A percentile compares a stretch with the other conserved stretches of the same genome.
phyloP scores from a whole-genome alignment of 306 rosid genomes.

The Benincasa hispida region DNA sequence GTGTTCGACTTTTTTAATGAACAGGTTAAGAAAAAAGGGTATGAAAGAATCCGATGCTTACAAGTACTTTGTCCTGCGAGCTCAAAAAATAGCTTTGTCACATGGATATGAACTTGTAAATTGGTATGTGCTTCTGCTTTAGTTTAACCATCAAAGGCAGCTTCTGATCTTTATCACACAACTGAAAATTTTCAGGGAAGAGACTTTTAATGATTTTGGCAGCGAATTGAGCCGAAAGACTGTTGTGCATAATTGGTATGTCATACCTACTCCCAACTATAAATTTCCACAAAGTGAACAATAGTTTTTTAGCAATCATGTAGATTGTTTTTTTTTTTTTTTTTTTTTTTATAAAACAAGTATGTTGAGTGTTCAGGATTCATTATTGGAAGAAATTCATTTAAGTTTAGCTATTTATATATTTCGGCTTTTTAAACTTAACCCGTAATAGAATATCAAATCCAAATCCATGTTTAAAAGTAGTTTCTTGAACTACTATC shows the following conservation, averaged over 20 bases:
- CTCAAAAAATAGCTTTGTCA: constrained; percentile 28
- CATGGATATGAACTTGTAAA: constrained; percentile 33
- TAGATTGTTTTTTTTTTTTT: neutral
- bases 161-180: neutral
- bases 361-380: neutral
- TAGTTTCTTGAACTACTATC: neutral
- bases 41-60: constrained; percentile 23
- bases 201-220: constrained; percentile 33
- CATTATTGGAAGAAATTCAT: neutral
- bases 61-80: constrained; percentile 29
- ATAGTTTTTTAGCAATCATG: neutral
- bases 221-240: constrained; percentile 26
- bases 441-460: neutral
- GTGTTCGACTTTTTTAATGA: neutral
- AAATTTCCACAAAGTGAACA: neutral
- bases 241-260: constrained; percentile 39
- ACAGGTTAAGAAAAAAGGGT: constrained; percentile 20
- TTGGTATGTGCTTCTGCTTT: constrained; percentile 18
- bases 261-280: neutral
- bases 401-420: neutral
- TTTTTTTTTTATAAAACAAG: neutral
- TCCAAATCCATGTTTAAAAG: neutral
- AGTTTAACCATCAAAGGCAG: neutral
- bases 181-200: constrained; percentile 25
- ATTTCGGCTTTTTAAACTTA: neutral